Evolutionary conservation across 768 basidiomycete genomes (phyloP).

Genomic region (Leccinum longicurvipes): DNA sequence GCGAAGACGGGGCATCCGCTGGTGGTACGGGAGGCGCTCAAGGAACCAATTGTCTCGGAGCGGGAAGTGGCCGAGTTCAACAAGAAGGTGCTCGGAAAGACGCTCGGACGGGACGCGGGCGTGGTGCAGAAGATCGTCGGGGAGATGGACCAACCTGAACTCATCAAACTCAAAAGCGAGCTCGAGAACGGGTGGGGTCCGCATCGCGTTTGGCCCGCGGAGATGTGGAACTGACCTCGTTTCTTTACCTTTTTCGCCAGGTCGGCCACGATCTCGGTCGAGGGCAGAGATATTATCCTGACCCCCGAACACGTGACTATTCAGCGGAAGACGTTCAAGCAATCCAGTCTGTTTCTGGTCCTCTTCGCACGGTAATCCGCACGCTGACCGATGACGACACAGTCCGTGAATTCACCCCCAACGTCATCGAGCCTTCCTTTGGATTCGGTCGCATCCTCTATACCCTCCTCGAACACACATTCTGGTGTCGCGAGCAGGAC

Average conservation of each 20-base stretch:
- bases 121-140: conserved; percentile 61
- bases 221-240: conserved; percentile 1
- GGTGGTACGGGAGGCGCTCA: conserved; percentile 81
- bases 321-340: conserved; percentile 81
- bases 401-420: conserved; percentile 96
- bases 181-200: conserved; percentile 63
- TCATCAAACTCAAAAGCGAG: conserved; percentile 65
- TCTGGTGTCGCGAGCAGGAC: conserved; percentile 93
- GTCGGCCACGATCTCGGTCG: conserved; percentile 52
- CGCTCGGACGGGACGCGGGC: conserved; percentile 81
- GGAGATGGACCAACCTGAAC: conserved; percentile 59
- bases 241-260: conserved; percentile 32
- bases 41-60: conserved; percentile 82
- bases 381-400: conserved; percentile 20
- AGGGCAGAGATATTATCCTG: conserved; percentile 66
- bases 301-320: conserved; percentile 74
- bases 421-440: conserved; percentile 98
- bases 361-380: conserved; percentile 8
- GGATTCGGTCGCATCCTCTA: conserved; percentile 96
- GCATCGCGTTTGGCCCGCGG: conserved; percentile 20
- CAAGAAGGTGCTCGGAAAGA: conserved; percentile 86
- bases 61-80: conserved; percentile 76
- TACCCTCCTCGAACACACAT: conserved; percentile 90
- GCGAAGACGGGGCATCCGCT: conserved; percentile 80
- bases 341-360: conserved; percentile 56